These are phyloP conservation scores for Ogataea minuta DNA, from an alignment of 805 yeast species.

Conservation along the genomic window DNA sequence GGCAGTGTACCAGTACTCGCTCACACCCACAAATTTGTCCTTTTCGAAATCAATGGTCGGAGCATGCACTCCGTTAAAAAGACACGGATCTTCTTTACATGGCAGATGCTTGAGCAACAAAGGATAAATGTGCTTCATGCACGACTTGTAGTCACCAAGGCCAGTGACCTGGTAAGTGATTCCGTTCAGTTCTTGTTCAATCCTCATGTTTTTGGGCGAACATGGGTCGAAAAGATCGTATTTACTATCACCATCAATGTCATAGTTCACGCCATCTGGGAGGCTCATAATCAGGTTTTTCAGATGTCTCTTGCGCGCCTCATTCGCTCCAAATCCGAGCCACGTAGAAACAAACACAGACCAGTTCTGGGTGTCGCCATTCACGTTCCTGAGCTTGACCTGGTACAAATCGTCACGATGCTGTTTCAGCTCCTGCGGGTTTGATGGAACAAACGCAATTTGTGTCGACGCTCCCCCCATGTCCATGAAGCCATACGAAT, in stretches of 20 bases:
- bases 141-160: constrained; percentile 72
- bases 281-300: constrained; percentile 48
- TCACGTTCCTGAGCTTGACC: constrained; percentile 61
- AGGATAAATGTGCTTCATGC: constrained; percentile 72
- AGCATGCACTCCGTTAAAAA: constrained; percentile 93
- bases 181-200: constrained; percentile 47
- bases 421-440: constrained; percentile 51
- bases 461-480: constrained; percentile 99
- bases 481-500: constrained; percentile 90
- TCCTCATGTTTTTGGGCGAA: constrained; percentile 60
- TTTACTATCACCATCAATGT: constrained; percentile 46
- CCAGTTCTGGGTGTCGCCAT: constrained; percentile 77
- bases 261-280: constrained; percentile 45
- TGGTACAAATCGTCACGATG: constrained; percentile 74
- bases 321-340: constrained; percentile 97
- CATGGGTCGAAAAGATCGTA: constrained; percentile 70
- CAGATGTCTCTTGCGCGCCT: constrained; percentile 77
- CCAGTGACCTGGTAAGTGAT: constrained; percentile 59
- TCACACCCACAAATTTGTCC: constrained; percentile 87
- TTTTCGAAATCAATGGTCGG: constrained; percentile 78
- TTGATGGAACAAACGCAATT: constrained; percentile 85
- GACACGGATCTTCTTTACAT: constrained; percentile 84
- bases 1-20: constrained; percentile 97
- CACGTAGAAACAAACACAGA: constrained; percentile 90
- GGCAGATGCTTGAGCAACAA: constrained; percentile 74